Evolutionary conservation across 116 monocot species (phyloP).

Genomic region (Cymodocea nodosa): DNA sequence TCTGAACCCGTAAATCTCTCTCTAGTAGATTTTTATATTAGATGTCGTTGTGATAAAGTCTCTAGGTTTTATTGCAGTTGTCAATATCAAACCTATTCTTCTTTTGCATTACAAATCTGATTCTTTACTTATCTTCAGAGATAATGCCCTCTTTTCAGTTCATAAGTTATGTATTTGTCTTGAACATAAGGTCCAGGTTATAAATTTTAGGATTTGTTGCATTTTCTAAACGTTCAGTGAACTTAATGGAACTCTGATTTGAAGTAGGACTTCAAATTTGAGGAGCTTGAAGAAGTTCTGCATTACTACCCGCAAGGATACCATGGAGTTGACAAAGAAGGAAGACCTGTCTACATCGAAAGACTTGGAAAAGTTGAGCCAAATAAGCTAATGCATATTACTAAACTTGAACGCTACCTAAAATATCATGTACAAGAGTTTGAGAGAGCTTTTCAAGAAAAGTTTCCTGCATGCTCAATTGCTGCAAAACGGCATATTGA

Average conservation of each 20-base stretch:
- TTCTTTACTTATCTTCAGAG: too few relatives aligned
- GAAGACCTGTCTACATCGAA: slow-evolving; percentile 60
- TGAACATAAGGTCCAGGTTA: too few relatives aligned
- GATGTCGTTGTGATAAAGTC: too few relatives aligned
- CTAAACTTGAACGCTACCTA: slow-evolving; percentile 49
- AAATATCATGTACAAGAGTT: slow-evolving; percentile 74
- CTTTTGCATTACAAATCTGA: too few relatives aligned
- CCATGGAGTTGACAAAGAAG: slow-evolving; percentile 59
- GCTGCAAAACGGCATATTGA: slow-evolving; percentile 42
- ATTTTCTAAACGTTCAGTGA: neutral
- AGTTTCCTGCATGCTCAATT: slow-evolving; percentile 57
- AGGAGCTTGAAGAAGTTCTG: slow-evolving; percentile 41
- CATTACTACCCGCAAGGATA: slow-evolving; percentile 60
- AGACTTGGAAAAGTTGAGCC: slow-evolving; percentile 64
- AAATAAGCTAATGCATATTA: slow-evolving; percentile 42
- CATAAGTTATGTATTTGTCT: too few relatives aligned
- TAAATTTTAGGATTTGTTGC: too few relatives aligned
- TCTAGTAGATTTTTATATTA: too few relatives aligned
- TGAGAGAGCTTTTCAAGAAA: slow-evolving; percentile 52
- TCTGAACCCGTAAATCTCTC: too few relatives aligned
- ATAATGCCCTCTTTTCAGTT: too few relatives aligned
- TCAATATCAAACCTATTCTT: too few relatives aligned
- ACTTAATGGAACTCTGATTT: neutral
- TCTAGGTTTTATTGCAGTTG: too few relatives aligned
- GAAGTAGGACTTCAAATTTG: slow-evolving; percentile 46